Base-by-base conservation (phyloP, 1,139 yeast genomes). In the Geotrichum histeridarum region DNA sequence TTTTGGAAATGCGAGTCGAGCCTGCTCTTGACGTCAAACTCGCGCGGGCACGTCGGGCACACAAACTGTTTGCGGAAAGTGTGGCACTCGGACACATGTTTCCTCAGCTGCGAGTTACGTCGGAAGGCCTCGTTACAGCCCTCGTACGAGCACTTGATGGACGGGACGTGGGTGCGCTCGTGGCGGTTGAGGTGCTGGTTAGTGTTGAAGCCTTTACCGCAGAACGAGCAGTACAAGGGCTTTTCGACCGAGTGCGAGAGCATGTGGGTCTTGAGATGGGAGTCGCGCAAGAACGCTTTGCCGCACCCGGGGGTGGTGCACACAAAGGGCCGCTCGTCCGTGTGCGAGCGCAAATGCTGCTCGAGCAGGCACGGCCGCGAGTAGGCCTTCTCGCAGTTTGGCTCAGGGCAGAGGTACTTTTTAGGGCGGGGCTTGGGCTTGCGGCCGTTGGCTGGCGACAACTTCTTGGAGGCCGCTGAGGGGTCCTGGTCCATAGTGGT, bases 191-290 rank as follows among this genome's bases (percentile, higher is more conserved):
- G 73, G 66, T 91, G 98, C 70, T 93, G 99, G 49, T 71, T 70
- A 0, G 95, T 80, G 58, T 84, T 85, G 55, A 88, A 86, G 1
- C 96, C 96, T 67, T 89, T 89, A 1, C 84, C 84, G 68, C 99
- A 93, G 0, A 77, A 70, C 0, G 82, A 70, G 64, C 99, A 93
- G 54, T 77, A 79, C 64, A 78, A 84, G 0, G 97, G 96, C 63
- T 86, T 87, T n/a, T 77, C 79, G 1, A 74, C 76, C 5, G 79
- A 73, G 37, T 72, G 73, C 12, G 89, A 81, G 31, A 86, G 69
- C 59, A 76, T 60, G 67, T 93, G 99, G 17, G 90, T 81, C 52
- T 81, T 80, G 46, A 93, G 71, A 70, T 93, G 98, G 12, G 89
- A 81, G 61, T 85, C 86, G 51, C 96, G 77, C 27, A 82, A 73